A percentile compares a stretch with the other conserved stretches of the same genome.
Conservation (phyloP, 2,329 filamentous ascomycete genomes). For the Cordyceps fumosorosea region DNA sequence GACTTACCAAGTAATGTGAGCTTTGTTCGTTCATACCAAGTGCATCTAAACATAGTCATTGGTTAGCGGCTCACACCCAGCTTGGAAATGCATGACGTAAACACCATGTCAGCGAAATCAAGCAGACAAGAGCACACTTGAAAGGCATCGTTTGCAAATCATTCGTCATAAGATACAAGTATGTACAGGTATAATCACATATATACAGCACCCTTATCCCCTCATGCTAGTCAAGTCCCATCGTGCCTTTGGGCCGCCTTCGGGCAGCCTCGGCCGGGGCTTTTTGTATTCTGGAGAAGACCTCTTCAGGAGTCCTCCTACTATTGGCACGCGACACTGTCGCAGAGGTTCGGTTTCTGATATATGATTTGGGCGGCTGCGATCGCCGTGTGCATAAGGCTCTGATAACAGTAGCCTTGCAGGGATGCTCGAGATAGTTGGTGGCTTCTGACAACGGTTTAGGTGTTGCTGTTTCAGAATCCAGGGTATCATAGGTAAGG, state of each 20-base stretch:
- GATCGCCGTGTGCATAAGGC: constrained; percentile 28
- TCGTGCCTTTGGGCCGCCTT: constrained; percentile 35
- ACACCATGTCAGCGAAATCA: background rate
- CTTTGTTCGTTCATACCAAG: background rate
- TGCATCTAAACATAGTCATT: background rate
- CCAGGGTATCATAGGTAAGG: constrained; percentile 28
- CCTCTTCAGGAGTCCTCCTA: constrained; percentile 41
- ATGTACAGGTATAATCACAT: constrained; percentile 32
- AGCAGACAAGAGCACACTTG: background rate
- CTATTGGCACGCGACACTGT: constrained; percentile 22
- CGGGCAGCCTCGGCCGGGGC: constrained; percentile 33
- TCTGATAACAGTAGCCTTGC: constrained; percentile 22
- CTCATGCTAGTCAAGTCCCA: constrained; percentile 33
- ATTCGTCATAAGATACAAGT: constrained; percentile 32
- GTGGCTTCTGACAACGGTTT: constrained; percentile 29
- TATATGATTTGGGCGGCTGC: constrained; percentile 29
- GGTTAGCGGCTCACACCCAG: background rate
- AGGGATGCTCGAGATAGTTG: constrained; percentile 32
- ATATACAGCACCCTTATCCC: constrained; percentile 32
- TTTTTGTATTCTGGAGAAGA: constrained; percentile 43
- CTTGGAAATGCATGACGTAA: background rate
- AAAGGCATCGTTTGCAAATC: constrained; percentile 15
- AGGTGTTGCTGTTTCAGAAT: constrained; percentile 39
- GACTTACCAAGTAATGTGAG: background rate
- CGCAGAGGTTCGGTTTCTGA: constrained; percentile 23